A percentile compares a stretch with the other conserved stretches of the same genome.
These are phyloP conservation scores for Colletotrichum paranaense DNA, from an alignment of 2,329 filamentous ascomycete genomes.

Conservation along the genomic window DNA sequence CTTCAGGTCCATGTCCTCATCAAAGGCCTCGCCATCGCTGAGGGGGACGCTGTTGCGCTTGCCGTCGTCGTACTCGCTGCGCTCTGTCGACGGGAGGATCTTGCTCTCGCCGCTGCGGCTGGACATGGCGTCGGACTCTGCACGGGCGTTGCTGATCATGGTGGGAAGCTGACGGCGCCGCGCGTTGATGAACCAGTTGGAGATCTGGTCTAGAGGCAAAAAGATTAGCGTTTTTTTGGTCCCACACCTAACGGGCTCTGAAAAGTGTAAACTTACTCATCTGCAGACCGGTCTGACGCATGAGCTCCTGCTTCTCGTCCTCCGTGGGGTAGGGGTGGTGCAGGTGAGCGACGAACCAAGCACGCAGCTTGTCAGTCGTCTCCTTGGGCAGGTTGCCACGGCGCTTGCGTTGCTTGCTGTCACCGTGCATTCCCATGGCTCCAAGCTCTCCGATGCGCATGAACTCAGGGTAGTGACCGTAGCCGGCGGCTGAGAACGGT, in stretches of 20 bases:
- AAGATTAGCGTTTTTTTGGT: constrained; percentile 37
- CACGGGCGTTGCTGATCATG: constrained; percentile 67
- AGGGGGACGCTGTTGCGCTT: constrained; percentile 51
- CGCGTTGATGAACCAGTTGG: constrained; percentile 86
- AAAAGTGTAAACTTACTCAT: constrained; percentile 70
- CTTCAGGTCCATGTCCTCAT: constrained; percentile 54
- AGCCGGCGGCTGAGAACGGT: constrained; percentile 55
- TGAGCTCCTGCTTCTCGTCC: constrained; percentile 86
- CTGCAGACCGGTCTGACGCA: constrained; percentile 79
- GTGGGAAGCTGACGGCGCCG: constrained; percentile 72
- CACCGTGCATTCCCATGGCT: constrained; percentile 49
- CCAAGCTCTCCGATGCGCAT: constrained; percentile 54
- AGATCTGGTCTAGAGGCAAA: constrained; percentile 69
- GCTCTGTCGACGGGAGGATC: constrained; percentile 52
- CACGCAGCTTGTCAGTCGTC: constrained; percentile 82
- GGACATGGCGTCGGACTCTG: constrained; percentile 60
- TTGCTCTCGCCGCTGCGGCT: constrained; percentile 46
- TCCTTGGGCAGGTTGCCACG: constrained; percentile 92
- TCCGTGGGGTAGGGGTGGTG: constrained; percentile 81
- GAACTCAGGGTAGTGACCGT: constrained; percentile 56
- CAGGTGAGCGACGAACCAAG: constrained; percentile 83
- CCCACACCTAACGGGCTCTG: constrained; percentile 1
- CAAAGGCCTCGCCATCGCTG: constrained; percentile 61
- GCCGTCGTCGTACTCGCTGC: constrained; percentile 50
- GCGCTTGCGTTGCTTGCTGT: constrained; percentile 69